Evolutionary conservation across 169 alveolate species (phyloP).

Genomic region (Amoebophrya sp.): DNA sequence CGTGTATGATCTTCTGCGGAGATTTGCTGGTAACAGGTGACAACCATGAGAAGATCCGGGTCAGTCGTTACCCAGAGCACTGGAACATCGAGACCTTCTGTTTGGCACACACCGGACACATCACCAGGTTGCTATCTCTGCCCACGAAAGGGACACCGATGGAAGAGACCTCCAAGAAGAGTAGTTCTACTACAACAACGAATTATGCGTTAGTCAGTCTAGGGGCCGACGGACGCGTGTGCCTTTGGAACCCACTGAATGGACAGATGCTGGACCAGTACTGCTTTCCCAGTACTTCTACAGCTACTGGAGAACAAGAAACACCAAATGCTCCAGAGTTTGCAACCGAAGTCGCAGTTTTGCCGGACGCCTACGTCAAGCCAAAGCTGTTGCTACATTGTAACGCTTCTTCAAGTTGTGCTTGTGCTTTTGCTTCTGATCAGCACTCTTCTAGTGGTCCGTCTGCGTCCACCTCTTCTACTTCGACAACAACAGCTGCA

Average conservation of each 20-base stretch:
- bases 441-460: no score
- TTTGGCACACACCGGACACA: not conserved
- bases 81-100: not conserved
- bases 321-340: not conserved
- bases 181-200: no score
- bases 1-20: not conserved
- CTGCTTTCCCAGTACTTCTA: not conserved
- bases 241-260: not conserved
- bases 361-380: not conserved
- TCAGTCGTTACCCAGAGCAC: not conserved
- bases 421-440: no score
- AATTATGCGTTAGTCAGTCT: not conserved
- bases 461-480: no score
- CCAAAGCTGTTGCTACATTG: not conserved
- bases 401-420: no score
- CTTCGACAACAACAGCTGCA: no score
- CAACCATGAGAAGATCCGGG: not conserved
- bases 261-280: not conserved
- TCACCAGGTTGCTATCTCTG: not conserved
- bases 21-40: not conserved
- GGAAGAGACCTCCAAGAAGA: no score
- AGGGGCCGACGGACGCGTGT: not conserved
- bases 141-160: not conserved
- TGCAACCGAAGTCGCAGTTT: not conserved
- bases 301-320: no score